Base-by-base conservation (phyloP, 805 yeast genomes). In the Candida vaughaniae region DNA sequence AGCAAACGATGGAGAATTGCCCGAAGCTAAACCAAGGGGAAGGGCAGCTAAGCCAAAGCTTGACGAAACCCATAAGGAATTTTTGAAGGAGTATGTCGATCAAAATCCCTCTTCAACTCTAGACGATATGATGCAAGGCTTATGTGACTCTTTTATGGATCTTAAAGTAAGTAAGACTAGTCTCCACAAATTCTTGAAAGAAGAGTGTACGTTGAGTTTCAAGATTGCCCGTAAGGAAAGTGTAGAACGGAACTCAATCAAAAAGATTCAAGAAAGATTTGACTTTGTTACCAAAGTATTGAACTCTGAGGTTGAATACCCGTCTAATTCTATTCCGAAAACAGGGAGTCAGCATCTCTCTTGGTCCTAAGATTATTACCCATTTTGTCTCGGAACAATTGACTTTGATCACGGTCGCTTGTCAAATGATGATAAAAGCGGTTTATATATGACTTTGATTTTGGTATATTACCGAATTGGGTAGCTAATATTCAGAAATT, bases 61-160 rank as follows among this genome's bases (percentile, higher is more conserved):
- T 25, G 12, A 35, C 17, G 35, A 26, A 23, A 15, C 10, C 20
- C 44, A 40, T 30, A 40, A 36, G 25, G 44, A 40, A 2, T 40
- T 36, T 23, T 40, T 36, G 36, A 36, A 28, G 19, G 35, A 28
- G 3, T 35, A 20, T 32, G 39, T 38, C 2, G 39, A 38, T 22
- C 27, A 30, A 7, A 32, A 34, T 23, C 45, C 39, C 31, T 41
- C 41, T 19, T 11, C 42, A 8, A 31, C 39, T 32, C 31, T 42
- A 22, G 32, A 25, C 11, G 42, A 38, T 30, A 34, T 35, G 30
- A 35, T 36, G 36, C 32, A 26, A 14, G 30, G 25, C 6, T 25
- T 33, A 14, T 12, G 17, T 25, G 19, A 30, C 6, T 17, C 26
- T 7, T 38, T 41, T 27, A 20, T 18, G 22, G 39, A 29, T n/a